phyloP scores from a whole-genome alignment of 208 protist genomes.

The Novymonas esmeraldas region DNA sequence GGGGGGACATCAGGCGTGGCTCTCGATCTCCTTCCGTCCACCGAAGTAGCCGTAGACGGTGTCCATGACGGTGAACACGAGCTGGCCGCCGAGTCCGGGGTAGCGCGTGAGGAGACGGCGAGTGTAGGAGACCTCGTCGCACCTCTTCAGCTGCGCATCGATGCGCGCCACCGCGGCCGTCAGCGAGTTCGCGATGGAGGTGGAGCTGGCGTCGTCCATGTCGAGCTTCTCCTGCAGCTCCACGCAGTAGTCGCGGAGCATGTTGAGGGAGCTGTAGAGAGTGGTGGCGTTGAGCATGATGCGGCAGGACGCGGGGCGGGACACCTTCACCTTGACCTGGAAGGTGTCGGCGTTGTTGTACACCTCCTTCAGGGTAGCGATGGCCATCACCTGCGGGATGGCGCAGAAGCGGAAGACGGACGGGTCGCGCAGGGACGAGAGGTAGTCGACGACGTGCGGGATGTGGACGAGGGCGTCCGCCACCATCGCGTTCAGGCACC shows the following conservation, averaged over 20 bases:
- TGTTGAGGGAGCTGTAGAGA: slow-evolving; percentile 39
- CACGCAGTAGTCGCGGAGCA: slow-evolving; percentile 50
- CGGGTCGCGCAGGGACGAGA: slow-evolving; percentile 73
- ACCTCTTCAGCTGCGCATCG: slow-evolving; percentile 31
- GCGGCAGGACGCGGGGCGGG: slow-evolving; percentile 74
- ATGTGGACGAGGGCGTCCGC: slow-evolving; percentile 93
- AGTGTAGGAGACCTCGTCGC: slow-evolving; percentile 31
- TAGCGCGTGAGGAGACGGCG: slow-evolving; percentile 54
- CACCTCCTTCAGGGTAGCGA: slow-evolving; percentile 91
- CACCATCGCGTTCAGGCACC: slow-evolving; percentile 95
- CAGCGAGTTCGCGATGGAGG: slow-evolving; percentile 32
- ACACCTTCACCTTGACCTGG: slow-evolving; percentile 92
- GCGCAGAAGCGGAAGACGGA: slow-evolving; percentile 96
- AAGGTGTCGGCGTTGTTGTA: slow-evolving; percentile 96
- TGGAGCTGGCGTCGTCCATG: slow-evolving; percentile 33
- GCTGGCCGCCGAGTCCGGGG: slow-evolving; percentile 52
- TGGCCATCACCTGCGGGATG: slow-evolving; percentile 98
- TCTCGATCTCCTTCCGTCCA: not conserved
- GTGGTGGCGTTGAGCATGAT: slow-evolving; percentile 56
- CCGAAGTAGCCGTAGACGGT: slow-evolving; percentile 11
- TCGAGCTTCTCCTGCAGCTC: slow-evolving; percentile 36
- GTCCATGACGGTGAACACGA: slow-evolving; percentile 55
- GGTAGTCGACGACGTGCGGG: slow-evolving; percentile 88
- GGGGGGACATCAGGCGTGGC: not conserved
- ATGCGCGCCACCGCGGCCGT: slow-evolving; percentile 28